phyloP scores from a whole-genome alignment of 352 stramenopile genomes.

The Phytophthora constricta region DNA sequence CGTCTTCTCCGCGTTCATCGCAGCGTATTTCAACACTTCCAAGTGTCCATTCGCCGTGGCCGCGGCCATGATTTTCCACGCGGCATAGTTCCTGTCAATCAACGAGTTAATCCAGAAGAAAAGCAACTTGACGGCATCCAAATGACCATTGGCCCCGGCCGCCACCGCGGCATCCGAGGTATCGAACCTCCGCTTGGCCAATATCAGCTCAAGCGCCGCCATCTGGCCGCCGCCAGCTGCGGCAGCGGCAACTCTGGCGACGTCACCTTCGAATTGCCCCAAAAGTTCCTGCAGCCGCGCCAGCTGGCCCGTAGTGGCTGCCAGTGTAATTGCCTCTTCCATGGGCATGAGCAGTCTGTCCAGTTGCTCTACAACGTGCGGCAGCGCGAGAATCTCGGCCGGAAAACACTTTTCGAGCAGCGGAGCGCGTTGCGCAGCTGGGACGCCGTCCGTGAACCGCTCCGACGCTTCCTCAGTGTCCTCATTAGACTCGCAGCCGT shows the following conservation, averaged over 20 bases:
- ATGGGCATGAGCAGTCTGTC: neutral
- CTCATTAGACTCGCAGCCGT: neutral
- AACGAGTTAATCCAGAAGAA: conserved; percentile 4
- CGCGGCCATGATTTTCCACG: conserved; percentile 2
- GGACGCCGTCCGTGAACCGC: neutral
- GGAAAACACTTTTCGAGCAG: neutral
- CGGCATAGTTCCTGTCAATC: neutral
- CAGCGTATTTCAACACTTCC: conserved; percentile 5
- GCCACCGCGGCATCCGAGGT: conserved; percentile 1
- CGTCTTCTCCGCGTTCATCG: neutral
- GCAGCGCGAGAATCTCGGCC: neutral
- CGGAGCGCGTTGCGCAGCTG: neutral
- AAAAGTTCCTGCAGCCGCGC: neutral
- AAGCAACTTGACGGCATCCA: conserved; percentile 2
- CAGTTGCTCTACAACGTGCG: neutral
- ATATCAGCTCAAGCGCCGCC: conserved; percentile 1
- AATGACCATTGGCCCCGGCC: neutral
- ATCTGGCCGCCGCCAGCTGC: neutral
- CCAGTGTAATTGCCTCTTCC: neutral
- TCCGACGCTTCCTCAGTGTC: neutral
- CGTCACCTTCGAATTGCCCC: neutral
- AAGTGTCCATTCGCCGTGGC: neutral
- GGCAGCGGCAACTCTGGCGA: neutral
- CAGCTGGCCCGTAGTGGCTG: neutral
- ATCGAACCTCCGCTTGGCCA: neutral